Conservation (phyloP, 169 alveolate genomes). For the Babesia bovis region DNA sequence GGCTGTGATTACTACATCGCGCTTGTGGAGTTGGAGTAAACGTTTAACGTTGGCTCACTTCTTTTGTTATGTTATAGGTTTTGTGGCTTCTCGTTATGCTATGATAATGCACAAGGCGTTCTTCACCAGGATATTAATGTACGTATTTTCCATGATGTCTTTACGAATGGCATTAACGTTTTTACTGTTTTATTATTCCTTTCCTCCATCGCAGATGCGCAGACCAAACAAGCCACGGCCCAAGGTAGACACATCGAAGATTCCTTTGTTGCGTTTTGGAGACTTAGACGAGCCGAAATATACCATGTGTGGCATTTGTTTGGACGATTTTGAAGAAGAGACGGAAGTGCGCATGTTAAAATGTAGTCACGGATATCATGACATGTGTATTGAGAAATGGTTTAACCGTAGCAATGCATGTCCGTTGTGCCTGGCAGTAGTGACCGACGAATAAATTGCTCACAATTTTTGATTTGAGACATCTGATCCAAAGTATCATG, state of each 20-base stretch:
- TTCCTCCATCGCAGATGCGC: constrained; percentile 39
- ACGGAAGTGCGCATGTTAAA: constrained; percentile 60
- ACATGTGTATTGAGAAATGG: constrained; percentile 74
- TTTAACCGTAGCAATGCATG: constrained; percentile 66
- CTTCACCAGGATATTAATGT: constrained; percentile 21
- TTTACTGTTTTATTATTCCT: constrained; percentile 21
- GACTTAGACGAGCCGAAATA: constrained; percentile 41
- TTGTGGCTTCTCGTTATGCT: constrained; percentile 24
- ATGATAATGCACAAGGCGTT: constrained; percentile 5
- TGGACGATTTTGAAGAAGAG: constrained; percentile 68
- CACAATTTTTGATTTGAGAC: too few relatives aligned
- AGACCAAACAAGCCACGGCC: constrained; percentile 38
- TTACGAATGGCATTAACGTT: constrained; percentile 48
- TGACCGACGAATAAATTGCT: neutral
- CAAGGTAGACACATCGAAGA: constrained; percentile 22
- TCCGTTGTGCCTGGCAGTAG: constrained; percentile 69
- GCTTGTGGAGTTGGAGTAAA: constrained; percentile 73
- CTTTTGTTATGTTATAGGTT: constrained; percentile 73
- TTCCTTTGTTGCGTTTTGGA: constrained; percentile 52
- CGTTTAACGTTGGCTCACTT: constrained; percentile 64
- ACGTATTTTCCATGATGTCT: constrained; percentile 26
- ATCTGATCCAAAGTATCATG: too few relatives aligned
- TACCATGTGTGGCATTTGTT: constrained; percentile 73
- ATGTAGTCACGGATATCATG: constrained; percentile 75
- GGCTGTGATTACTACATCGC: constrained; percentile 65